phyloP scores from a whole-genome alignment of 1,284 basidiomycete species.

The Puccinia horiana region DNA sequence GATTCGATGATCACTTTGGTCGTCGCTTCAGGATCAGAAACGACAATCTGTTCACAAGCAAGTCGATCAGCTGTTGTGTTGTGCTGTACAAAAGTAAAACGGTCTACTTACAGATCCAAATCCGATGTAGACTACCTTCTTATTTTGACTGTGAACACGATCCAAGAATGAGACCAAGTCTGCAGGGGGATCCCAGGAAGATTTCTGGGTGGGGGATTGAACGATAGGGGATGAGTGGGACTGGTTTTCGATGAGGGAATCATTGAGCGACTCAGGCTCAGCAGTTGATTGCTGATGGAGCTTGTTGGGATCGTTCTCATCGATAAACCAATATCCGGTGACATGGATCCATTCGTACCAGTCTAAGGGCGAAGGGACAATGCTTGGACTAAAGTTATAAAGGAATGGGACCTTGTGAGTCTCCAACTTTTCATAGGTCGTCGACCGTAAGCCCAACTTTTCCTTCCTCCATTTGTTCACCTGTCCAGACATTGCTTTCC shows the following conservation, averaged over 20 bases:
- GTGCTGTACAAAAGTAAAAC: background rate
- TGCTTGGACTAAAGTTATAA: slow-evolving; percentile 80
- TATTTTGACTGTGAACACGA: slow-evolving; percentile 69
- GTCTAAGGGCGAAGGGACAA: slow-evolving; percentile 86
- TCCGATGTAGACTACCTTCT: slow-evolving; percentile 95
- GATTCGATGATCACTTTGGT: slow-evolving; percentile 86
- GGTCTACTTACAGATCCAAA: slow-evolving; percentile 71
- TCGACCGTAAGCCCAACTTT: slow-evolving; percentile 73
- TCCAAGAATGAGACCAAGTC: slow-evolving; percentile 81
- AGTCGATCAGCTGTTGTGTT: slow-evolving; percentile 21
- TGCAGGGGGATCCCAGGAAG: slow-evolving; percentile 77
- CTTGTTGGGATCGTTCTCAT: slow-evolving; percentile 37
- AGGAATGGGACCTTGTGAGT: slow-evolving; percentile 95
- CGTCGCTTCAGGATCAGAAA: slow-evolving; percentile 88
- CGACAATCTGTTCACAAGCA: slow-evolving; percentile 73
- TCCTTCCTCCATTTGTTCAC: slow-evolving; percentile 91
- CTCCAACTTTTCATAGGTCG: slow-evolving; percentile 87
- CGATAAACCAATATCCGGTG: slow-evolving; percentile 64
- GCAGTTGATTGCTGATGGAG: background rate
- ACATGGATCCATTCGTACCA: slow-evolving; percentile 99
- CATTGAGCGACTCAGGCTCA: slow-evolving; percentile 70
- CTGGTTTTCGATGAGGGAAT: slow-evolving; percentile 88
- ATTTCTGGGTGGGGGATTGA: background rate
- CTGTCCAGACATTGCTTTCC: slow-evolving; percentile 88
- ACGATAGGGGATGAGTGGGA: slow-evolving; percentile 60